phyloP scores from a whole-genome alignment of 148 eudicot species.

The Vaccinium myrtillus region DNA sequence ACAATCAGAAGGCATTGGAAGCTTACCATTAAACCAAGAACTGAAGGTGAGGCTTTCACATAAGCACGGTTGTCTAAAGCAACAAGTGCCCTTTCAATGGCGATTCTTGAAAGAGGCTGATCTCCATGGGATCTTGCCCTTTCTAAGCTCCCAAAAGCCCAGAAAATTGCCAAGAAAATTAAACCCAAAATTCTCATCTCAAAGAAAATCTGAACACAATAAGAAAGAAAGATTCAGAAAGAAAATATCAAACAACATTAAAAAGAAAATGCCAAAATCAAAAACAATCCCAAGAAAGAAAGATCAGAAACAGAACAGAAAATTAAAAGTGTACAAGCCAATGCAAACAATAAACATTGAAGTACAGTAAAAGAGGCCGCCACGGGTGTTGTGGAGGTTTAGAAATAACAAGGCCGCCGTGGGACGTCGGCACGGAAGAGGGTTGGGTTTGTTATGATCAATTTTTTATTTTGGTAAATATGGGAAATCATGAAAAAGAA shows the following conservation, averaged over 20 bases:
- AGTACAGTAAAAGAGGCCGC: too few relatives aligned
- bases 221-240: neutral
- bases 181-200: conserved; percentile 26
- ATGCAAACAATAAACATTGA: too few relatives aligned
- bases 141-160: conserved; percentile 30
- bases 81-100: conserved; percentile 49
- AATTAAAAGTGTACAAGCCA: too few relatives aligned
- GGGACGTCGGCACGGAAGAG: too few relatives aligned
- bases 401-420: too few relatives aligned
- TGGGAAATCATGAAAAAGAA: too few relatives aligned
- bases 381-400: too few relatives aligned
- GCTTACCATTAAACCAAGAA: conserved; percentile 68
- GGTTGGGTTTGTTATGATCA: too few relatives aligned
- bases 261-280: too few relatives aligned
- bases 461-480: too few relatives aligned
- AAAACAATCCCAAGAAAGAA: too few relatives aligned
- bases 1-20: conserved; percentile 12
- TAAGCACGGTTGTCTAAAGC: conserved; percentile 51
- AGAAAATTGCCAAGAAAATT: conserved; percentile 34
- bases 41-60: conserved; percentile 64
- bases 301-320: too few relatives aligned
- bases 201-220: conserved; percentile 20
- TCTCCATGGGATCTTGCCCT: conserved; percentile 50
- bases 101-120: conserved; percentile 76
- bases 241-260: neutral